phyloP scores from a whole-genome alignment of 2,329 filamentous ascomycete species.

The Teratosphaeria nubilosa region DNA sequence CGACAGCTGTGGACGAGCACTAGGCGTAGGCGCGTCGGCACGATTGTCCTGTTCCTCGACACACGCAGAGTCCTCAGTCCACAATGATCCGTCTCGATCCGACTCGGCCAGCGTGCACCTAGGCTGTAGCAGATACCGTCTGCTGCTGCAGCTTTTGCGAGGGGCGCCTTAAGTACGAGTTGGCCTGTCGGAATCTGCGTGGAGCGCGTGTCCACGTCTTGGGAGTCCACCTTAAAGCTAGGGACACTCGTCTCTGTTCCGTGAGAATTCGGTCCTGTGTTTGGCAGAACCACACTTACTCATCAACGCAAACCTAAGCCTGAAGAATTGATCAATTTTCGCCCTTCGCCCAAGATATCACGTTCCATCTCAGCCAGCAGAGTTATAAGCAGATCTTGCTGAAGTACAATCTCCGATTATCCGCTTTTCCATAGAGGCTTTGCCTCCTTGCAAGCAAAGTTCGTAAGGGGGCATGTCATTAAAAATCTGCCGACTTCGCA shows the following conservation, averaged over 20 bases:
- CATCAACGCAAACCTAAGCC: not conserved
- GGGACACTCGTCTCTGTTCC: not conserved
- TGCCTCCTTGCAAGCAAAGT: too few species aligned
- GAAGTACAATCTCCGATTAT: too few species aligned
- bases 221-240: not conserved
- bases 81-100: not conserved
- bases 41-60: not conserved
- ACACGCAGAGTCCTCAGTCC: not conserved
- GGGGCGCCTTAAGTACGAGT: not conserved
- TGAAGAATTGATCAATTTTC: not conserved
- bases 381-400: too few species aligned
- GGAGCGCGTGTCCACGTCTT: not conserved
- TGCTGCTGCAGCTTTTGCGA: not conserved
- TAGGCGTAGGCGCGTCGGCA: not conserved
- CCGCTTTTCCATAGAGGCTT: too few species aligned
- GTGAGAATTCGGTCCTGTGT: too few species aligned
- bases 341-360: not conserved
- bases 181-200: not conserved
- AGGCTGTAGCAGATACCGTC: not conserved
- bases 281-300: too few species aligned
- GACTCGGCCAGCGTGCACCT: not conserved
- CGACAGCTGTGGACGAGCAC: not conserved
- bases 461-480: too few species aligned
- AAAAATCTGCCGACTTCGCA: too few species aligned
- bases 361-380: too few species aligned